phyloP scores from a whole-genome alignment of 2,329 filamentous ascomycete species.

The Aspergillus calidoustus region DNA sequence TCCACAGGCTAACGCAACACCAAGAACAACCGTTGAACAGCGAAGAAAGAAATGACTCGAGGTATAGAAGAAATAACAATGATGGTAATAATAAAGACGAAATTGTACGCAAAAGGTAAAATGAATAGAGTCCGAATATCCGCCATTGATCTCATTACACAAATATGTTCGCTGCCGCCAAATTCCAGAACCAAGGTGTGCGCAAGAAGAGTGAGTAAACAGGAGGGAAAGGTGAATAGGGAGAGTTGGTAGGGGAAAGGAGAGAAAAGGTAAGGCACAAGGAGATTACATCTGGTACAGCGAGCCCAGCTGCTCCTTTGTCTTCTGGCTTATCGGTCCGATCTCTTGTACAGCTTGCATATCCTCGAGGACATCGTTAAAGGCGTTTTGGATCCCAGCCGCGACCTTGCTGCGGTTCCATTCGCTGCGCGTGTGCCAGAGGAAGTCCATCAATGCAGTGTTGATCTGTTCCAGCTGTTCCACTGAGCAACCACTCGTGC shows the following conservation, averaged over 20 bases:
- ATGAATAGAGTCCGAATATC: conserved; percentile 11
- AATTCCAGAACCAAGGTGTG: conserved; percentile 18
- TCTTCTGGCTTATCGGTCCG: conserved; percentile 40
- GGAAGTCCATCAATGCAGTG: conserved; percentile 83
- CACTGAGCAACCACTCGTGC: conserved; percentile 78
- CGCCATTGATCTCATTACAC: conserved; percentile 26
- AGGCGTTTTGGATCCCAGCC: conserved; percentile 66
- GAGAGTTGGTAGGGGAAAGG: conserved; percentile 2
- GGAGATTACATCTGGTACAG: conserved; percentile 14
- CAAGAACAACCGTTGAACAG: conserved; percentile 11
- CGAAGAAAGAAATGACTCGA: conserved; percentile 13
- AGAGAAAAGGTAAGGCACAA: conserved; percentile 2
- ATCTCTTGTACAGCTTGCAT: conserved; percentile 61
- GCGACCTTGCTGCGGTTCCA: conserved; percentile 83
- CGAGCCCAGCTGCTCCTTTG: conserved; percentile 36
- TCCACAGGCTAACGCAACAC: conserved; percentile 8
- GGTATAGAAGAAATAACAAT: conserved; percentile 15
- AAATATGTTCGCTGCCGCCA: conserved; percentile 22
- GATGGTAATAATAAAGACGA: conserved; percentile 2
- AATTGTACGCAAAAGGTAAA: background rate
- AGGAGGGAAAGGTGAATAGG: background rate
- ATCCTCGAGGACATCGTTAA: conserved; percentile 68
- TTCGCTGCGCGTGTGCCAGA: conserved; percentile 79
- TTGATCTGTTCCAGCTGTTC: conserved; percentile 96
- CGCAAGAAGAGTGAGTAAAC: conserved; percentile 14